These are phyloP conservation scores for Fusarium pininemorale DNA, from an alignment of 2,329 filamentous ascomycete genomes.

Conservation along the genomic window DNA sequence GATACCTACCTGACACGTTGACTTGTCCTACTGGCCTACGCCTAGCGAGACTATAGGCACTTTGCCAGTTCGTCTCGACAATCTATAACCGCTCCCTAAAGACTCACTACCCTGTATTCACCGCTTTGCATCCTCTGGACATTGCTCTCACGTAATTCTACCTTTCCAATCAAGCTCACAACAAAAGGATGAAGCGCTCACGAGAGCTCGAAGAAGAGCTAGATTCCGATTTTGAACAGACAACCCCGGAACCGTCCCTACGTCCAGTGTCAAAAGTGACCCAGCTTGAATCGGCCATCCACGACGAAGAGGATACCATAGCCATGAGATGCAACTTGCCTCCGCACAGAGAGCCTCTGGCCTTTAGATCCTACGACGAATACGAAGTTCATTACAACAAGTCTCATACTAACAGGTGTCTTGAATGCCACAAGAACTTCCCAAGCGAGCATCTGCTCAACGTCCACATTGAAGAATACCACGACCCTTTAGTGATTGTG, in stretches of 20 bases:
- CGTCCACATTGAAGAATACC: slow-evolving; percentile 89
- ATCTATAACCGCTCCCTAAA: background rate
- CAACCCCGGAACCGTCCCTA: slow-evolving; percentile 27
- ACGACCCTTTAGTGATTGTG: slow-evolving; percentile 81
- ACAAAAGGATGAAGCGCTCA: slow-evolving; percentile 68
- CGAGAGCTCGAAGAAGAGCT: slow-evolving; percentile 64
- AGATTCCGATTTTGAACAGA: slow-evolving; percentile 43
- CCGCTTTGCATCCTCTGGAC: slow-evolving; percentile 25
- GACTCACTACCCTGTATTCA: slow-evolving; percentile 32
- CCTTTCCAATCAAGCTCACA: slow-evolving; percentile 43
- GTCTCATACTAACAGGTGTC: slow-evolving; percentile 83
- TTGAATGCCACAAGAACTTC: slow-evolving; percentile 86
- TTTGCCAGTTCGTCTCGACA: background rate
- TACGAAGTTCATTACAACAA: slow-evolving; percentile 90
- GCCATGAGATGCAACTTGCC: slow-evolving; percentile 83
- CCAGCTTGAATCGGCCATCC: slow-evolving; percentile 63
- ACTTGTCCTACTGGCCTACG: background rate
- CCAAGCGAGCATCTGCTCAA: slow-evolving; percentile 82
- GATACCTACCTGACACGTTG: background rate
- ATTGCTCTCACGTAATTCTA: slow-evolving; percentile 41
- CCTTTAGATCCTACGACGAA: slow-evolving; percentile 78
- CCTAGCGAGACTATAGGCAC: background rate
- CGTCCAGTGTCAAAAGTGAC: slow-evolving; percentile 62
- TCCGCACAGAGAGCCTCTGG: slow-evolving; percentile 75
- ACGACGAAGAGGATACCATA: slow-evolving; percentile 50